phyloP scores from a whole-genome alignment of 106 monocot species.

The Xerophyta viscosa region DNA sequence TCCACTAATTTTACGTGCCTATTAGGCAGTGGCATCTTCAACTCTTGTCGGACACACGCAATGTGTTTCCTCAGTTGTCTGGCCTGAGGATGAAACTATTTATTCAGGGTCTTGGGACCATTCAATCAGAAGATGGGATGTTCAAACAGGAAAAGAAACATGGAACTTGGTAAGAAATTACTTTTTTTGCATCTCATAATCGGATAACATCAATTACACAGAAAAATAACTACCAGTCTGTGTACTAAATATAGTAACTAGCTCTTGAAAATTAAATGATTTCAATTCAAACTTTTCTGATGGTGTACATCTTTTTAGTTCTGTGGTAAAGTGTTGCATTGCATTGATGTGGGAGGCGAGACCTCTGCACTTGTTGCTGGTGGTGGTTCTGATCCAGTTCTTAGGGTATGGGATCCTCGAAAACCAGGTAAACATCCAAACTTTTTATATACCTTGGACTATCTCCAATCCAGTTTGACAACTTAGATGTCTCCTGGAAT shows the following conservation, averaged over 20 bases:
- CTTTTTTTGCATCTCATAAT: too few species aligned
- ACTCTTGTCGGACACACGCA: conserved; percentile 66
- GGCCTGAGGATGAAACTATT: conserved; percentile 41
- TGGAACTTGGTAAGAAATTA: conserved; percentile 54
- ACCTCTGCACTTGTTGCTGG: conserved; percentile 77
- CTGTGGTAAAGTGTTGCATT: conserved; percentile 79
- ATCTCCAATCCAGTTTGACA: neutral
- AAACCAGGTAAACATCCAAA: conserved; percentile 55
- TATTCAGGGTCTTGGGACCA: conserved; percentile 88
- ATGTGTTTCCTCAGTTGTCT: conserved; percentile 62
- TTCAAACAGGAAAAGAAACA: conserved; percentile 36
- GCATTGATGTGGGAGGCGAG: conserved; percentile 92
- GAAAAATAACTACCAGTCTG: too few species aligned
- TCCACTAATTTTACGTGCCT: neutral
- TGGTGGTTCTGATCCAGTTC: conserved; percentile 83
- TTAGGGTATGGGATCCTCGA: conserved; percentile 95
- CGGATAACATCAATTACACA: too few species aligned
- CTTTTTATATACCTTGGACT: neutral
- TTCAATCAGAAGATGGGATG: conserved; percentile 68
- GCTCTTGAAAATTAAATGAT: neutral
- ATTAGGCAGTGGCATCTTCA: conserved; percentile 40
- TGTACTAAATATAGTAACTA: too few species aligned
- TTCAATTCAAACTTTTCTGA: neutral
- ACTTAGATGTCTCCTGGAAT: too few species aligned
- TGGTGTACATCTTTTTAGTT: conserved; percentile 23